These are phyloP conservation scores for Massospora cicadina DNA, from an alignment of 371 early-diverging fungal species.

Conservation along the genomic window DNA sequence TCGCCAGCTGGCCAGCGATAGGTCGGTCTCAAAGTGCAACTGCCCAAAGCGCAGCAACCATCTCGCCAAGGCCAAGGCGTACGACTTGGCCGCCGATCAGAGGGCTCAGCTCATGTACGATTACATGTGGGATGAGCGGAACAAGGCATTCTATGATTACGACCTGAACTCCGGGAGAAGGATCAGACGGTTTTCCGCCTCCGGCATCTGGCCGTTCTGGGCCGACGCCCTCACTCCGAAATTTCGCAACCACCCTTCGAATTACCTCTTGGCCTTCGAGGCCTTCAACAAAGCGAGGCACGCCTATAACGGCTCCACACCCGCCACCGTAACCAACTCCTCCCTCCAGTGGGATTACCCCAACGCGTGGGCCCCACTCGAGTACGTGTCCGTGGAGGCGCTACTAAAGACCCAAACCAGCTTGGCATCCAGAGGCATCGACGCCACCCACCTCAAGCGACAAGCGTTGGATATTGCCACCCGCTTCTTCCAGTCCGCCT, in stretches of 20 bases:
- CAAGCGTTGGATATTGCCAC: slow-evolving; percentile 36
- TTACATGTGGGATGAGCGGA: slow-evolving; percentile 20
- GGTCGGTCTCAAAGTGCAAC: not conserved
- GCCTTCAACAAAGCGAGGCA: slow-evolving; percentile 17
- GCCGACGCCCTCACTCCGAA: slow-evolving; percentile 24
- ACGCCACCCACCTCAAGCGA: not conserved
- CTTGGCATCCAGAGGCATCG: not conserved
- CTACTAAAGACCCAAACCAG: not conserved
- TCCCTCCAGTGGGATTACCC: slow-evolving; percentile 82
- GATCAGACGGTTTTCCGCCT: not conserved
- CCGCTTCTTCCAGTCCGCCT: slow-evolving; percentile 35
- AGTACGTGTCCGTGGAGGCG: slow-evolving; percentile 24
- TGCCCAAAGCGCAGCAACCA: slow-evolving; percentile 5
- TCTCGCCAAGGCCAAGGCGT: slow-evolving; percentile 12
- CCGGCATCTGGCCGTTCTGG: slow-evolving; percentile 15
- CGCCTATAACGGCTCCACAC: slow-evolving; percentile 39
- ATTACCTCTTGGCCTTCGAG: slow-evolving; percentile 15
- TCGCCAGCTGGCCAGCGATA: slow-evolving; percentile 11
- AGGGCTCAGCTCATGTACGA: slow-evolving; percentile 18
- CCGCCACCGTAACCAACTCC: slow-evolving; percentile 33
- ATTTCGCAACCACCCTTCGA: slow-evolving; percentile 14
- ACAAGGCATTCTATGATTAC: slow-evolving; percentile 20
- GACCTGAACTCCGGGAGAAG: slow-evolving; percentile 14
- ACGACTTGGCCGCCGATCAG: slow-evolving; percentile 14
- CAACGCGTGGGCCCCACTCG: slow-evolving; percentile 54